Conservation (phyloP, 768 basidiomycete genomes). For the Boletus barrowsii region DNA sequence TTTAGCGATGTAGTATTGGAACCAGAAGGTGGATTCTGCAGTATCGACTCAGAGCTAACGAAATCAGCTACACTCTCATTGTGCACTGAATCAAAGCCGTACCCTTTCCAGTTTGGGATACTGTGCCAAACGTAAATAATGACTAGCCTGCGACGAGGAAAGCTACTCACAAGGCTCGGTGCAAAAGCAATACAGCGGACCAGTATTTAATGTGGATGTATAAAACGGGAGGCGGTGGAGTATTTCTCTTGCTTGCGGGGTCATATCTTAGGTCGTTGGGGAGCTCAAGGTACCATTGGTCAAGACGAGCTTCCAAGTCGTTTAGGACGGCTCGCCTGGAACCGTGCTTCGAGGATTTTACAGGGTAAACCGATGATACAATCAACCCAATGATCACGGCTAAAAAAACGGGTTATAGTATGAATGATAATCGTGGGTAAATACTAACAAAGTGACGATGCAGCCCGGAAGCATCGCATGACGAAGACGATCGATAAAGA, state of each 20-base stretch:
- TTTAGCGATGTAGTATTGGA: conserved; percentile 50
- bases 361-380: conserved; percentile 67
- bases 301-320: conserved; percentile 61
- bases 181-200: conserved; percentile 67
- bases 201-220: conserved; percentile 74
- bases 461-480: conserved; percentile 55
- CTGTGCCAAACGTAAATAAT: conserved; percentile 34
- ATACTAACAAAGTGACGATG: conserved; percentile 56
- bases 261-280: conserved; percentile 64
- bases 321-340: conserved; percentile 49
- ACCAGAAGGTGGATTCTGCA: conserved; percentile 38
- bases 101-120: conserved; percentile 74
- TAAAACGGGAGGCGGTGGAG: conserved; percentile 63
- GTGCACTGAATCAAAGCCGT: conserved; percentile 1
- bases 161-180: conserved; percentile 72
- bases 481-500: conserved; percentile 40
- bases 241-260: conserved; percentile 46
- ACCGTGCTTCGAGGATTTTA: conserved; percentile 45
- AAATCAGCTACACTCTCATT: neutral
- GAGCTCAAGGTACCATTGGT: conserved; percentile 71
- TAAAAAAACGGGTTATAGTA: conserved; percentile 26
- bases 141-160: conserved; percentile 1
- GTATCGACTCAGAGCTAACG: conserved; percentile 41
- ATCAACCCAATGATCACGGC: conserved; percentile 67
- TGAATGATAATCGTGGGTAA: conserved; percentile 1